Evolutionary conservation across 2,329 filamentous ascomycete genomes (phyloP).

Genomic region (Elsinoe batatas): DNA sequence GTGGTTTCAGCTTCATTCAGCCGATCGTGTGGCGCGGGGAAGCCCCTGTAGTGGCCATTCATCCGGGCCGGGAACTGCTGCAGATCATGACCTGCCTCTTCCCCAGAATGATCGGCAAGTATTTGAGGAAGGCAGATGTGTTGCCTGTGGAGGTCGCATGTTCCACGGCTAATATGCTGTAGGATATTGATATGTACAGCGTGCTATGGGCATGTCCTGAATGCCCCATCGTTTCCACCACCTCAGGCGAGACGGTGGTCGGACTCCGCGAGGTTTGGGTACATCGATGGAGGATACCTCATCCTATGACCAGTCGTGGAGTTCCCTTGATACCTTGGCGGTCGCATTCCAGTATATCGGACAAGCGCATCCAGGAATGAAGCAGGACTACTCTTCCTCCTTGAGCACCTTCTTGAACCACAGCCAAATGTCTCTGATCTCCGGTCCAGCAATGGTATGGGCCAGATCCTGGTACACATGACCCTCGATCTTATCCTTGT

Average conservation of each 20-base stretch:
- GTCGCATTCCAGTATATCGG: no score
- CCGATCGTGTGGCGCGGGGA: background rate
- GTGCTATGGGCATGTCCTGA: no score
- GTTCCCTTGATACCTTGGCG: no score
- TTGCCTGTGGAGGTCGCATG: background rate
- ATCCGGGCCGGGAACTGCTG: background rate
- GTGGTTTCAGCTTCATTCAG: background rate
- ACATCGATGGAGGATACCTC: no score
- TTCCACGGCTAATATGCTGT: background rate
- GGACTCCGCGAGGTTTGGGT: no score
- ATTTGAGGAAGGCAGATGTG: background rate
- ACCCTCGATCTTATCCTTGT: conserved; percentile 1
- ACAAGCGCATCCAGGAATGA: background rate
- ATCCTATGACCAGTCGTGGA: no score
- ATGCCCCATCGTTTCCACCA: no score
- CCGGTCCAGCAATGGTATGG: conserved; percentile 6
- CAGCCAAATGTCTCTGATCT: conserved; percentile 7
- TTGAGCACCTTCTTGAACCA: conserved; percentile 6
- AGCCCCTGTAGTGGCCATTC: background rate
- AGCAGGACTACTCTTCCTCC: background rate
- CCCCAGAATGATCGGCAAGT: background rate
- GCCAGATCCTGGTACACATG: conserved; percentile 8
- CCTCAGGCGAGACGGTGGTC: background rate
- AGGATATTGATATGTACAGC: background rate
- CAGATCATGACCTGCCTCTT: background rate